phyloP scores from a whole-genome alignment of 768 basidiomycete genomes.

The Hysterangium stoloniferum region DNA sequence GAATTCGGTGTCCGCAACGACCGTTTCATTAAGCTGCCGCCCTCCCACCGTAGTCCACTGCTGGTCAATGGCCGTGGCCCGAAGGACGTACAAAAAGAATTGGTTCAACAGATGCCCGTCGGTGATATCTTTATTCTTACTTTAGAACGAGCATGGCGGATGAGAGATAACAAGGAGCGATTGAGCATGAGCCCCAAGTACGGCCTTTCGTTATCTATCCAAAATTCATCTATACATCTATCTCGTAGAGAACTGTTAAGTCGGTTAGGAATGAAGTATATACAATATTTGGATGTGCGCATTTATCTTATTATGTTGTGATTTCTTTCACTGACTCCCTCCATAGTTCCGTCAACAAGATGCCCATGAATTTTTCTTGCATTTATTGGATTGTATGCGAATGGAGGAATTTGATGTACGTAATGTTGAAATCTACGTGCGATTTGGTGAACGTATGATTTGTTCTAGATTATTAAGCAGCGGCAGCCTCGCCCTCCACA shows the following conservation, averaged over 20 bases:
- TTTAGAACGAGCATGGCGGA: conserved; percentile 56
- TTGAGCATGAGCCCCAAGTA: conserved; percentile 62
- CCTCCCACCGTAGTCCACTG: conserved; percentile 37
- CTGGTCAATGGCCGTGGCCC: conserved; percentile 58
- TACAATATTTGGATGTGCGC: conserved; percentile 75
- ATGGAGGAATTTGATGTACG: conserved; percentile 92
- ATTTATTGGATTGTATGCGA: conserved; percentile 83
- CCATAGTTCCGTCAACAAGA: conserved; percentile 81
- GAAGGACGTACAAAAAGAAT: conserved; percentile 40
- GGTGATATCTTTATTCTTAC: conserved; percentile 59
- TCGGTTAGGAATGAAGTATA: conserved; percentile 75
- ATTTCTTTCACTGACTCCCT: not conserved
- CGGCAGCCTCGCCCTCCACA: conserved; percentile 43
- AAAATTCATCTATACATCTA: not conserved
- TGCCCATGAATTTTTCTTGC: conserved; percentile 87
- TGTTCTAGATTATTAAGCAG: conserved; percentile 70
- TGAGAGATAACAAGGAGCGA: conserved; percentile 43
- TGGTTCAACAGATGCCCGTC: conserved; percentile 57
- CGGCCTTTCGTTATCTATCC: not conserved
- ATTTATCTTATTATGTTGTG: not conserved
- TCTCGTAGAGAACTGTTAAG: conserved; percentile 48
- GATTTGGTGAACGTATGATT: no score
- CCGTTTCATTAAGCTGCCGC: conserved; percentile 40
- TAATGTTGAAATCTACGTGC: conserved; percentile 2
- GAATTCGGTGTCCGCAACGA: conserved; percentile 42